Base-by-base conservation (phyloP, 441 rosid genomes). In the Lagerstroemia fauriei region DNA sequence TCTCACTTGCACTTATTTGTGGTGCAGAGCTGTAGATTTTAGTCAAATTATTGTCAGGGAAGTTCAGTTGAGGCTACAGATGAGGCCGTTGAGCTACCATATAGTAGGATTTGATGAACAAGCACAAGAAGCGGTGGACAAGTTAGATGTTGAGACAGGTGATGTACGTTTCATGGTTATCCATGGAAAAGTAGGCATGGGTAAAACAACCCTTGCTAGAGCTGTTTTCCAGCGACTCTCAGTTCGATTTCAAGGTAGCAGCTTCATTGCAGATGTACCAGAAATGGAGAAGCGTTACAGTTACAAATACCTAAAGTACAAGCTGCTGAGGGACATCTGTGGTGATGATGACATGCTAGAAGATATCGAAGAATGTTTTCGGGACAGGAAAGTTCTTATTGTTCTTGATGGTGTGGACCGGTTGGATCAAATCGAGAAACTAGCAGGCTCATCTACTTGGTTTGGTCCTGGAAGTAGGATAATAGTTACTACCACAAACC, bases 191-290 rank as follows among this genome's bases (percentile, higher is more conserved):
- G 72, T 46, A 3, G 83, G 83, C 24, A 61, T 38, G 16, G 83
- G 83, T 53, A 80, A 80, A 46, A 80, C 83, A 29, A 73, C 83
- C 29, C 83, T 80, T 72, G 83, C 73, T 6, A 57, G 50, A 0
- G 59, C 24, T 57, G 48, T 80, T 47, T 71, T 70, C 51, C 51
- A 31, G 44, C 12, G 57, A 34, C 34, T 75, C 22, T 46, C 74
- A 24, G 38, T 50, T 20, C 66, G 2, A 9, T 81, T 81, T 50
- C 48, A 75, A 48, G 48, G 24, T 14, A n/a, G 73, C 57, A 63
- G 83, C 73, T 74, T 81, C 66, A 57, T 81, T 20, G 27, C 63
- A 5, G 74, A 81, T 32, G 72, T 81, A n/a, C 25, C 24, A 16
- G 32, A 22, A 59, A 25, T 25, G 20, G 0, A 24, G 4, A 73